Percentiles rank a stretch among this genome's conserved stretches.
These are phyloP conservation scores for Saccharomyces hybrid DNA, from an alignment of 1,139 yeast species.

Conservation along the genomic window DNA sequence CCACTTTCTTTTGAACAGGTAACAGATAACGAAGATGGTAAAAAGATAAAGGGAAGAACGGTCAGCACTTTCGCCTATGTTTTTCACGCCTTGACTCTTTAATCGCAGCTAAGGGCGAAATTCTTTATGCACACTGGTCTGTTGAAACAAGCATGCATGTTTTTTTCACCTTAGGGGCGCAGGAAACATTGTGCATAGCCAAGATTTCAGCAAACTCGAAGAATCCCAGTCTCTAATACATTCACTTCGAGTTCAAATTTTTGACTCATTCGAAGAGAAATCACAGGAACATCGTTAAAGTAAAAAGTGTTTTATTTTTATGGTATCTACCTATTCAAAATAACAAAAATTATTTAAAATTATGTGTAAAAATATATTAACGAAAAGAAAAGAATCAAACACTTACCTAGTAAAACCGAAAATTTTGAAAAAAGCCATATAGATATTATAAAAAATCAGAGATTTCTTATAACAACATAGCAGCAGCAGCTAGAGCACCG, in stretches of 20 bases:
- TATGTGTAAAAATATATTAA: not conserved
- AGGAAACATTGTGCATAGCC: not conserved
- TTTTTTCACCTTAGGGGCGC: not conserved
- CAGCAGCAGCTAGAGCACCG: slow-evolving; percentile 16
- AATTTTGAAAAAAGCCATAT: not conserved
- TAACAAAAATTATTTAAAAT: not conserved
- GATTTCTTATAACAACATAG: slow-evolving; percentile 9
- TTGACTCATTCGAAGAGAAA: not conserved
- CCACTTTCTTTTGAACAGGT: too few relatives aligned
- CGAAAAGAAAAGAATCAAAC: not conserved
- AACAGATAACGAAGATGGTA: too few relatives aligned
- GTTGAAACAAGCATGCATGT: too few relatives aligned
- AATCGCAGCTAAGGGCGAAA: too few relatives aligned
- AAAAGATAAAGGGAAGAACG: too few relatives aligned
- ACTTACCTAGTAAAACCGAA: not conserved
- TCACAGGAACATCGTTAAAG: not conserved
- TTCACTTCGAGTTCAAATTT: not conserved
- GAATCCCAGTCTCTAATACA: not conserved
- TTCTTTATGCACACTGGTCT: too few relatives aligned
- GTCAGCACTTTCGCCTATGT: too few relatives aligned
- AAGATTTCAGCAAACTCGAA: not conserved
- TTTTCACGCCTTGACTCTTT: too few relatives aligned
- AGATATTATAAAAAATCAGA: not conserved
- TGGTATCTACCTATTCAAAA: not conserved
- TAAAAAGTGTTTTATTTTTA: not conserved